These are phyloP conservation scores for Pseudopediastrum boryanum DNA, from an alignment of 139 green algal species.

Conservation along the genomic window DNA sequence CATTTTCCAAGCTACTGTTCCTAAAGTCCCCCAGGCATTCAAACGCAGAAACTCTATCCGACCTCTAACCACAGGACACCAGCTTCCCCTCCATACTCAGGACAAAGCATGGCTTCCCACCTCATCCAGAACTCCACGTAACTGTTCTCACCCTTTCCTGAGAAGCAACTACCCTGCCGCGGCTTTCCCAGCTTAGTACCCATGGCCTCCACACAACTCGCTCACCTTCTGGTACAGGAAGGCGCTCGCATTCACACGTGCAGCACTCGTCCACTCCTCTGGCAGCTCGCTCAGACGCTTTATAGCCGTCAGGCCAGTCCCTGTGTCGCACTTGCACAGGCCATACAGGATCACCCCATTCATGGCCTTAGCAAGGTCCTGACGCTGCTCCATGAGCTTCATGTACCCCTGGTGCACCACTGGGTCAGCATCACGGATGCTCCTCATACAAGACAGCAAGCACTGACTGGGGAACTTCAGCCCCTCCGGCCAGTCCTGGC, in stretches of 20 bases:
- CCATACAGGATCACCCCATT: conserved; percentile 44
- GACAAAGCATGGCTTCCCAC: no score
- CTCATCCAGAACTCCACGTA: no score
- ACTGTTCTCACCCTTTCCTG: no score
- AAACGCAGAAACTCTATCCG: no score
- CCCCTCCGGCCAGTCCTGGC: conserved; percentile 35
- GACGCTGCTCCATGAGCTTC: conserved; percentile 22
- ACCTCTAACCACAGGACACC: no score
- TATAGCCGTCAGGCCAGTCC: conserved; percentile 27
- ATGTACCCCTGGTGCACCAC: conserved; percentile 35
- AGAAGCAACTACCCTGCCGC: no score
- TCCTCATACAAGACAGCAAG: conserved; percentile 37
- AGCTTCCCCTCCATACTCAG: no score
- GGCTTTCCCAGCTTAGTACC: no score
- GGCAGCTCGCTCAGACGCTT: conserved; percentile 33
- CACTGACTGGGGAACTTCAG: conserved; percentile 43
- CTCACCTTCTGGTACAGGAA: conserved; percentile 43
- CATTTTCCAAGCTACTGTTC: no score
- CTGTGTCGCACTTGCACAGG: conserved; percentile 34
- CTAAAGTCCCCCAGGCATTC: no score
- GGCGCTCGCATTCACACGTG: conserved; percentile 30
- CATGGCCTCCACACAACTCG: no score
- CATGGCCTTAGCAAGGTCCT: conserved; percentile 31
- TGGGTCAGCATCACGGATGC: conserved; percentile 35
- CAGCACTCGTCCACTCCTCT: conserved; percentile 27